phyloP scores from a whole-genome alignment of 345 rosid genomes.

The Fremontodendron californicum region DNA sequence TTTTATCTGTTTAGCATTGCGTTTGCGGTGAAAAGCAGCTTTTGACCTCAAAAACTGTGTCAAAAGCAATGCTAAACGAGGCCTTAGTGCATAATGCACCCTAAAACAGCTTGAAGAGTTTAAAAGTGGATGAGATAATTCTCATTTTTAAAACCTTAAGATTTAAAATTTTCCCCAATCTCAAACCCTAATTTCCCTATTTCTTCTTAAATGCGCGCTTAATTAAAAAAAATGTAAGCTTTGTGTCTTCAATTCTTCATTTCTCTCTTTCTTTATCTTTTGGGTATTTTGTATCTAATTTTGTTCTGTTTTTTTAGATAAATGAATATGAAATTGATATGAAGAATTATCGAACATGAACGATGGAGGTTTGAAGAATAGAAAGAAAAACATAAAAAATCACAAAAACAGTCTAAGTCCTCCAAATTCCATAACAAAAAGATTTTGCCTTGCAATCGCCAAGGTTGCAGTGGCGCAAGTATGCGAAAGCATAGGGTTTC shows the following conservation, averaged over 20 bases:
- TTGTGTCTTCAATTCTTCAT: neutral
- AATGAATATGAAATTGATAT: constrained; percentile 36
- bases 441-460: constrained; percentile 52
- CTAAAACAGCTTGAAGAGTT: too few species aligned
- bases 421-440: neutral
- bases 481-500: constrained; percentile 71
- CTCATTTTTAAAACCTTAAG: neutral
- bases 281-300: neutral
- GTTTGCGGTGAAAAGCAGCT: too few species aligned
- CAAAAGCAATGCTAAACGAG: too few species aligned
- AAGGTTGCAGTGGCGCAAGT: constrained; percentile 73
- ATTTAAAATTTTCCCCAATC: neutral
- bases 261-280: neutral
- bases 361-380: constrained; percentile 70
- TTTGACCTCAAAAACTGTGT: too few species aligned
- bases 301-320: constrained; percentile 9
- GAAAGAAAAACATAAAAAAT: constrained; percentile 36
- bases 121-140: too few species aligned
- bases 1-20: too few species aligned
- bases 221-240: neutral
- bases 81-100: too few species aligned
- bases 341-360: constrained; percentile 70
- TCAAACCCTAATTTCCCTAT: neutral
- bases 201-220: neutral
- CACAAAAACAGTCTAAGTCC: constrained; percentile 9